Percentiles rank a stretch among this genome's conserved stretches.
Conservation (phyloP, 73 alveolate genomes). For the Diophrys appendiculata region DNA sequence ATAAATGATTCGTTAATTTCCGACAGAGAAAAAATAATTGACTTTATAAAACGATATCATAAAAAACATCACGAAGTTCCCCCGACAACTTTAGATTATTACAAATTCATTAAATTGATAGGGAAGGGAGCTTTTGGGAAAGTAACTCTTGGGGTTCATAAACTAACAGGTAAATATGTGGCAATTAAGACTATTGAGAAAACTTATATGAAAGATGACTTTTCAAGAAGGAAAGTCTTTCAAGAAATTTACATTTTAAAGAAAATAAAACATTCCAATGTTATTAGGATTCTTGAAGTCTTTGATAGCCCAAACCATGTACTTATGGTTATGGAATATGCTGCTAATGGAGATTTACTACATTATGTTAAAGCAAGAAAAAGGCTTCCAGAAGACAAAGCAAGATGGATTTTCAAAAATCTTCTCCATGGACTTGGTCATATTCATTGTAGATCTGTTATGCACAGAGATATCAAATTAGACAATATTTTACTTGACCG, state of each 20-base stretch:
- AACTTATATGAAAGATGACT: slow-evolving; percentile 65
- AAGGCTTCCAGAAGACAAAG: slow-evolving; percentile 77
- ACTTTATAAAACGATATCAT: slow-evolving; percentile 23
- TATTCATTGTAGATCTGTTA: slow-evolving; percentile 77
- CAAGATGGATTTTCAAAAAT: slow-evolving; percentile 79
- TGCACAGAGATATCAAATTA: slow-evolving; percentile 87
- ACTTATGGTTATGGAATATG: slow-evolving; percentile 90
- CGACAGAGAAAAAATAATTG: slow-evolving; percentile 55
- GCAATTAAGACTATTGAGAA: slow-evolving; percentile 68
- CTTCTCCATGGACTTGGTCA: slow-evolving; percentile 71
- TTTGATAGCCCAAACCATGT: slow-evolving; percentile 85
- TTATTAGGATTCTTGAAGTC: slow-evolving; percentile 85
- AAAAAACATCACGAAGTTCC: slow-evolving; percentile 53
- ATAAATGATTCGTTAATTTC: slow-evolving; percentile 36
- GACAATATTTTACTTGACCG: slow-evolving; percentile 80
- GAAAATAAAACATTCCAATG: slow-evolving; percentile 65
- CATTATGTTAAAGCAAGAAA: slow-evolving; percentile 72
- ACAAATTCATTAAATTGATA: slow-evolving; percentile 57
- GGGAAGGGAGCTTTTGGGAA: slow-evolving; percentile 77
- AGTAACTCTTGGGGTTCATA: slow-evolving; percentile 63
- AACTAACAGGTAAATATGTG: slow-evolving; percentile 65
- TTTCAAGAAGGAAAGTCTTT: slow-evolving; percentile 63
- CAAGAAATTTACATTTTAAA: slow-evolving; percentile 66
- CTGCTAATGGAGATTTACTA: slow-evolving; percentile 88
- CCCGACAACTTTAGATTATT: slow-evolving; percentile 61